Conservation (phyloP, 768 basidiomycete species). For the Hygrocybe coccinea region DNA sequence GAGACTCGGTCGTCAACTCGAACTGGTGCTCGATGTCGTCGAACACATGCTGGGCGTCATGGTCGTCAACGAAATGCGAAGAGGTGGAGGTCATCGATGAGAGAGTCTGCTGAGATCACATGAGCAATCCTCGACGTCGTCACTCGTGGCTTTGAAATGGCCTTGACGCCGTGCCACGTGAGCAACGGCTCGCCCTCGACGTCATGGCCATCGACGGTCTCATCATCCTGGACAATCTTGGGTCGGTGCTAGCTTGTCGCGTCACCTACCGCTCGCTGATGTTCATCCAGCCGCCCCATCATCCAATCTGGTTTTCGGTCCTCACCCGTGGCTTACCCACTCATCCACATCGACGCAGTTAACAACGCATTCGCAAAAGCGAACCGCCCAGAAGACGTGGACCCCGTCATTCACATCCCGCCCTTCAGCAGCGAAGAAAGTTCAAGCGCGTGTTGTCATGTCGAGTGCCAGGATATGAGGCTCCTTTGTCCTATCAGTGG, state of each 20-base stretch:
- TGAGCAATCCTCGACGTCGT: neutral
- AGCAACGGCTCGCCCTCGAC: neutral
- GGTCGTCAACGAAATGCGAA: neutral
- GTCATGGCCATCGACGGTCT: conserved; percentile 76
- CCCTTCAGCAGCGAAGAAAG: conserved; percentile 40
- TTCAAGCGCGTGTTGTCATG: conserved; percentile 82
- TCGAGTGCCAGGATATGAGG: conserved; percentile 68
- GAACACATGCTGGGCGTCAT: conserved; percentile 46
- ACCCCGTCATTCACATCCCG: conserved; percentile 69
- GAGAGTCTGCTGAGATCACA: neutral
- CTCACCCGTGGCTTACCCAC: conserved; percentile 68
- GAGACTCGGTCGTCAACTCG: conserved; percentile 51
- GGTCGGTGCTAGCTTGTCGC: conserved; percentile 42
- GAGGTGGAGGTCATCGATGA: neutral
- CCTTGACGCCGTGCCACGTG: neutral
- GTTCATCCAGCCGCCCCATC: conserved; percentile 57
- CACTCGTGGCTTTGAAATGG: neutral
- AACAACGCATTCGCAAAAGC: conserved; percentile 67
- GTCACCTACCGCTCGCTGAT: conserved; percentile 9
- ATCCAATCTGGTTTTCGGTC: conserved; percentile 88
- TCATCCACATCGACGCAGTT: conserved; percentile 81
- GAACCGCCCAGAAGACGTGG: conserved; percentile 49
- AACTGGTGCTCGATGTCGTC: conserved; percentile 71
- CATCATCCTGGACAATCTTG: conserved; percentile 70
- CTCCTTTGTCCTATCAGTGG: conserved; percentile 79